phyloP scores from a whole-genome alignment of 805 yeast species.

The Candida montana region DNA sequence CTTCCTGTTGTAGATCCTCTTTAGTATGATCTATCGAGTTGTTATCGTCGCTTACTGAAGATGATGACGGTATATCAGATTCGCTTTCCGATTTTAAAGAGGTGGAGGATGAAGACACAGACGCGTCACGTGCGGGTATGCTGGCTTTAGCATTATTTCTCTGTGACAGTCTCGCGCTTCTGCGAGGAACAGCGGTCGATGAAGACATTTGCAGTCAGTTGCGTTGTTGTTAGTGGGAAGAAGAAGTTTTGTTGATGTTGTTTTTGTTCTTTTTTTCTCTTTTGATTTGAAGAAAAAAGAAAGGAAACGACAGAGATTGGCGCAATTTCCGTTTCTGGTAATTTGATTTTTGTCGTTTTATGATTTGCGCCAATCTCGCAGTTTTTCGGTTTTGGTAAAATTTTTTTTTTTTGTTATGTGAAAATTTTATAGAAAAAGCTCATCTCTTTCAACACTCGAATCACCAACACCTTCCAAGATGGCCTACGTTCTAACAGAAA shows the following conservation, averaged over 20 bases:
- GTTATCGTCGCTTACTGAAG: conserved; percentile 6
- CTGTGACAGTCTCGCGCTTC: neutral
- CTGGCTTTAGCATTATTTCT: neutral
- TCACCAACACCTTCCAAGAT: conserved; percentile 27
- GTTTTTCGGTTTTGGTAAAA: conserved; percentile 1
- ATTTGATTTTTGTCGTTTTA: neutral
- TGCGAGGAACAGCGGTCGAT: neutral
- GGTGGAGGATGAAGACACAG: conserved; percentile 8
- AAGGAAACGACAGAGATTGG: neutral
- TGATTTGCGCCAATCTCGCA: neutral
- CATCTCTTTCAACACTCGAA: conserved; percentile 3
- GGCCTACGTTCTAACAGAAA: conserved; percentile 93
- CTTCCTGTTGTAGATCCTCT: neutral
- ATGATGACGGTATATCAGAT: conserved; percentile 4
- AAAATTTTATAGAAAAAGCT: conserved; percentile 6
- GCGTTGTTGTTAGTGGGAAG: too few relatives aligned
- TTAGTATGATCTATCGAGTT: neutral
- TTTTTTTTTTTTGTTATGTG: conserved; percentile 5
- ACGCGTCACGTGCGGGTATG: conserved; percentile 2
- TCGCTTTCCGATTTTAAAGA: conserved; percentile 9
- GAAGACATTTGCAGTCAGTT: neutral
- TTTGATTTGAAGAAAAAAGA: neutral
- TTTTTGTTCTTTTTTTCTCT: neutral
- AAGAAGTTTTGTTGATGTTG: neutral
- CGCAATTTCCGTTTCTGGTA: neutral